Conservation (phyloP, 2,329 filamentous ascomycete genomes). For the Clonostachys chloroleuca region DNA sequence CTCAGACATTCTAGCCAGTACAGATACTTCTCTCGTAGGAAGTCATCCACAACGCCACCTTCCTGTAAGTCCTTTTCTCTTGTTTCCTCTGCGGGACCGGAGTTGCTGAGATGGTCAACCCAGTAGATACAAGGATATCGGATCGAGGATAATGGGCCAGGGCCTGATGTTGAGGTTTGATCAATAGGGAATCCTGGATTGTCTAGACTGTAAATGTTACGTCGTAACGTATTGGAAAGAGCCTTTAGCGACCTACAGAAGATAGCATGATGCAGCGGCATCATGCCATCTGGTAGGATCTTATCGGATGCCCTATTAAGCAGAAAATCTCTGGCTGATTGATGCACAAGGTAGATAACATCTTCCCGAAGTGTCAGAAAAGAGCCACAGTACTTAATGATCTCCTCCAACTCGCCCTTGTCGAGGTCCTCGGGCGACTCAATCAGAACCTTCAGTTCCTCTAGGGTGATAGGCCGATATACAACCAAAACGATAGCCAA, state of each 20-base stretch:
- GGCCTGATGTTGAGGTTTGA: constrained; percentile 2
- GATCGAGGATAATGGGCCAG: constrained; percentile 6
- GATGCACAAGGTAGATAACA: constrained; percentile 27
- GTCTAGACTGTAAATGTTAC: constrained; percentile 25
- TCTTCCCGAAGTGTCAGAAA: constrained; percentile 23
- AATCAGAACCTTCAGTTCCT: too few species aligned
- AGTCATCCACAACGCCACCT: constrained; percentile 15
- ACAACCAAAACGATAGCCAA: too few species aligned
- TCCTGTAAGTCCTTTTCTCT: constrained; percentile 4
- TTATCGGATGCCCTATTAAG: background rate
- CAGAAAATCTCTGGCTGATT: constrained; percentile 31
- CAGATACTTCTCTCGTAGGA: constrained; percentile 27
- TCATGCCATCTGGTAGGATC: background rate
- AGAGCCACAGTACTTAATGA: constrained; percentile 26
- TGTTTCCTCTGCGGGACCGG: background rate
- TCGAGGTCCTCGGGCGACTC: too few species aligned
- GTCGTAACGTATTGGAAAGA: constrained; percentile 17
- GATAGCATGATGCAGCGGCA: constrained; percentile 17
- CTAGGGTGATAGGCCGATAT: too few species aligned
- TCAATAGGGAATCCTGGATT: constrained; percentile 4
- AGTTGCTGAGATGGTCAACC: constrained; percentile 7
- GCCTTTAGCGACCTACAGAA: constrained; percentile 24
- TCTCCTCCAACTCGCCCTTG: constrained; percentile 6
- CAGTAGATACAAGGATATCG: constrained; percentile 13
- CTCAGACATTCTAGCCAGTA: constrained; percentile 38